Evolutionary conservation across 495 filamentous ascomycete genomes (phyloP), one percentile per base, ranked within the genome.

Genomic region (Aspergillus panamensis): DNA sequence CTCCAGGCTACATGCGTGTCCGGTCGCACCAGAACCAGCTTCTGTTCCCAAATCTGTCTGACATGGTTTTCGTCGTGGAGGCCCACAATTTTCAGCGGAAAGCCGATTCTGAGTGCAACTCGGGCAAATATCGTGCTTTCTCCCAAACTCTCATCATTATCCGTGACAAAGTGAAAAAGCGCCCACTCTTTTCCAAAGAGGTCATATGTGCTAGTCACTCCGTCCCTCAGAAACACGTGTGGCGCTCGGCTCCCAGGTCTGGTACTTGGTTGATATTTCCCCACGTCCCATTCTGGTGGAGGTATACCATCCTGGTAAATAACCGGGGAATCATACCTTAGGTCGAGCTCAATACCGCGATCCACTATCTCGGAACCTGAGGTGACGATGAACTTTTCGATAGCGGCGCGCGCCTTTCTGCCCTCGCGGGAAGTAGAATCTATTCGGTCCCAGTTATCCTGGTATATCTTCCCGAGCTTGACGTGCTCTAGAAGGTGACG

Each of bases 151-250:
- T 58, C 30, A 25, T 32, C 17, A n/a, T 35, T 44, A 42, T 52
- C 13, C 3, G 35, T 16, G 16, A 53, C 44, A 53, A 74, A 74
- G 12, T 68, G 42, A 21, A 72, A 59, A 43, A 72, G 21, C 0
- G 66, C 66, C 52, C 54, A 72, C 16, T 39, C 35, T 39, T 39
- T 39, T 39, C 35, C 35, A 1, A 39, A 8, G 35, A 39, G 8
- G 8, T 39, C 3, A 8, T 3, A 10, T n/a, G 14, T 39, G 10
- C 10, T 39, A 3, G 8, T 39, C 65, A 63, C 16, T 9, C 37
- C 66, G 51, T 69, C 66, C 13, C 51, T 62, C 48, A 73, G 43
- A 45, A 69, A 70, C 2, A 73, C 66, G 64, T 71, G 68, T 9
- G 72, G 72, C 0, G 66, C 67, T n/a, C 72, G 49, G 19, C 33